Conservation (phyloP, 441 rosid genomes). For the Manihot esculenta region DNA sequence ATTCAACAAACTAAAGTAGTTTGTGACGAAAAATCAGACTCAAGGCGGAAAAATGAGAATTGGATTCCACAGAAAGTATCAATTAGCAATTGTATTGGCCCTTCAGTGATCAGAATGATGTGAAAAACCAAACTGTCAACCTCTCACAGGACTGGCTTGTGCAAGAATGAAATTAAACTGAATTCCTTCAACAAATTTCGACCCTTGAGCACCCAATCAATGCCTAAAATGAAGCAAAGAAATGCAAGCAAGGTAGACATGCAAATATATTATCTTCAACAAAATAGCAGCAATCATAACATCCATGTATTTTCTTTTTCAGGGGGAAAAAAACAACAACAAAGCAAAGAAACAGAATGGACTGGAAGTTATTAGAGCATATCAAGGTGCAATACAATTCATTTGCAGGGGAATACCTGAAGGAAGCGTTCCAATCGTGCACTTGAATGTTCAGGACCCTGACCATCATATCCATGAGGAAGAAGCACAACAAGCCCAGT, state of each 20-base stretch:
- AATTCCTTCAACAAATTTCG: not conserved
- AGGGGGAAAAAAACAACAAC: not conserved
- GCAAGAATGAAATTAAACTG: not conserved
- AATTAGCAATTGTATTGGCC: not conserved
- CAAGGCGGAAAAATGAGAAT: not conserved
- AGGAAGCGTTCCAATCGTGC: conserved; percentile 94
- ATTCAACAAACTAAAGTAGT: not conserved
- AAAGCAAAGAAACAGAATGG: not conserved
- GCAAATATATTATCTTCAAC: not conserved
- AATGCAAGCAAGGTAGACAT: not conserved
- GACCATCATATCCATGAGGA: conserved; percentile 99
- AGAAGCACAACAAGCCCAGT: conserved; percentile 91
- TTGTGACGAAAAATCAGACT: not conserved
- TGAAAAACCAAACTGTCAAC: not conserved
- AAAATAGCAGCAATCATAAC: not conserved
- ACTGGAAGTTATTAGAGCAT: not conserved
- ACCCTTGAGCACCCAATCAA: not conserved
- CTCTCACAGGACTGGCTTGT: not conserved
- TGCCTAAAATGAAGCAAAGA: not conserved
- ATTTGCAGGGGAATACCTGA: conserved; percentile 50
- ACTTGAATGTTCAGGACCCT: conserved; percentile 99
- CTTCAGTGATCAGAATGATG: no score
- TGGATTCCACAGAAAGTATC: not conserved
- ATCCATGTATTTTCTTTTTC: not conserved
- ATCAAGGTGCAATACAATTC: not conserved